Base-by-base conservation (phyloP, 208 protist species). In the Herpetomonas samuelpessoai region DNA sequence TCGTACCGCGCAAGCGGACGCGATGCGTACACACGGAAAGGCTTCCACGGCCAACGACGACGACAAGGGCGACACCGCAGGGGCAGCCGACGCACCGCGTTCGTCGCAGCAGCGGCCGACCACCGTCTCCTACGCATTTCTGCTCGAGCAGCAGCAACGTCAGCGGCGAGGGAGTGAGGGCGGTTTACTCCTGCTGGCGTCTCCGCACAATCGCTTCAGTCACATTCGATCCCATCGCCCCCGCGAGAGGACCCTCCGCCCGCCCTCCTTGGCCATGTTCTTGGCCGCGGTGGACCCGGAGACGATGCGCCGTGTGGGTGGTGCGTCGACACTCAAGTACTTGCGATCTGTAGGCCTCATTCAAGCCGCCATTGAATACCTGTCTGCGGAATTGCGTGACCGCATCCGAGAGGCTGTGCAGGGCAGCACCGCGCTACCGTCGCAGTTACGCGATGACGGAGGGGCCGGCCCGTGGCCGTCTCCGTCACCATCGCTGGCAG, bases 261-360 rank as follows among this genome's bases (percentile, higher is more conserved):
- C 69, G 30, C 83, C 83, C 30, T 76, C 79, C 57, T 55, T 84
- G 54, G 71, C 63, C 53, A 80, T 87, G 35, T 26, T 82, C 22
- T 68, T 91, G 14, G 72, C 79, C 0, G 62, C 71, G 14, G 46
- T 91, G 12, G 79, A 64, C 31, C 79, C 83, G 19, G 19, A 48
- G 0, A 53, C 57, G 51, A 57, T 87, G 71, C 53, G 71, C 22
- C 22, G 41, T 1, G 31, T 91, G 29, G 76, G 41, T 38, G 65
- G 68, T 22, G 52, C 56, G 19, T 51, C 73, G 21, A 57, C 77
- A 19, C 55, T 81, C 16, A 49, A 70, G n/a, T 84, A 85, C 62
- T 66, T 92, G 47, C 70, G 71, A n/a, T 76, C 74, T 45, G 44
- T 78, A 3, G 65, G 62, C 25, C 71, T 82, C 0, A 65, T 86